Percentiles rank a stretch among this genome's conserved stretches.
Evolutionary conservation across 139 green algal species (phyloP).

Genomic region (Diplosphaera chodatii): DNA sequence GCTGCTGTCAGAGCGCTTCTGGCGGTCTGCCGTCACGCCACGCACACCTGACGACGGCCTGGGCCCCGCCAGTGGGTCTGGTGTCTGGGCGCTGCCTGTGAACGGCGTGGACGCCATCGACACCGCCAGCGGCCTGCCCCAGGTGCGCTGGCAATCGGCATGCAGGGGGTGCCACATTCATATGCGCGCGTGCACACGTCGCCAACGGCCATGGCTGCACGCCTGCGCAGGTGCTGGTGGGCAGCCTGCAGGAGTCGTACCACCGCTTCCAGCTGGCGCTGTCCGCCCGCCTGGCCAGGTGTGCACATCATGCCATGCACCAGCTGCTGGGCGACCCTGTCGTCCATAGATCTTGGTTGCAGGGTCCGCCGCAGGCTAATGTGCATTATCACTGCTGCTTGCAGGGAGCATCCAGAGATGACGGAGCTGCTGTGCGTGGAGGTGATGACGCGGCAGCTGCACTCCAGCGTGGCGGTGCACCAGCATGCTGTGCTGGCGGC

Average conservation of each 20-base stretch:
- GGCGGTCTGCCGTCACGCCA: conserved; percentile 23
- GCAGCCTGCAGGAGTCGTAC: conserved; percentile 75
- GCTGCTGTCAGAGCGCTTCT: conserved; percentile 63
- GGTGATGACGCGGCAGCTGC: conserved; percentile 61
- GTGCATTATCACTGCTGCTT: too few species aligned
- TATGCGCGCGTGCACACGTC: too few species aligned
- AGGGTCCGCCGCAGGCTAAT: too few species aligned
- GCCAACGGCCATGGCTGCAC: too few species aligned
- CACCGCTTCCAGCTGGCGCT: conserved; percentile 79
- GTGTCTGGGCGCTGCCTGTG: not conserved
- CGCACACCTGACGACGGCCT: not conserved
- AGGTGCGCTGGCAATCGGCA: too few species aligned
- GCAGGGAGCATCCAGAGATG: conserved; percentile 72
- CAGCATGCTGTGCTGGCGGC: conserved; percentile 62
- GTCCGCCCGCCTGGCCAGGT: conserved; percentile 57
- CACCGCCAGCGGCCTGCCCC: not conserved
- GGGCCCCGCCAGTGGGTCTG: not conserved
- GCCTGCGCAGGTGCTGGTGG: conserved; percentile 54
- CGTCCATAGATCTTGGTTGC: too few species aligned
- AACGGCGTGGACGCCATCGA: not conserved
- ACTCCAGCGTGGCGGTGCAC: conserved; percentile 1
- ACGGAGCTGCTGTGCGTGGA: conserved; percentile 77
- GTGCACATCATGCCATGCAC: too few species aligned
- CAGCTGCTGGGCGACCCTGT: too few species aligned
- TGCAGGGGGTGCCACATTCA: too few species aligned